A percentile compares a stretch with the other conserved stretches of the same genome.
Evolutionary conservation across 23 red algal species (phyloP).

Genomic region (Agarophyton chilense): DNA sequence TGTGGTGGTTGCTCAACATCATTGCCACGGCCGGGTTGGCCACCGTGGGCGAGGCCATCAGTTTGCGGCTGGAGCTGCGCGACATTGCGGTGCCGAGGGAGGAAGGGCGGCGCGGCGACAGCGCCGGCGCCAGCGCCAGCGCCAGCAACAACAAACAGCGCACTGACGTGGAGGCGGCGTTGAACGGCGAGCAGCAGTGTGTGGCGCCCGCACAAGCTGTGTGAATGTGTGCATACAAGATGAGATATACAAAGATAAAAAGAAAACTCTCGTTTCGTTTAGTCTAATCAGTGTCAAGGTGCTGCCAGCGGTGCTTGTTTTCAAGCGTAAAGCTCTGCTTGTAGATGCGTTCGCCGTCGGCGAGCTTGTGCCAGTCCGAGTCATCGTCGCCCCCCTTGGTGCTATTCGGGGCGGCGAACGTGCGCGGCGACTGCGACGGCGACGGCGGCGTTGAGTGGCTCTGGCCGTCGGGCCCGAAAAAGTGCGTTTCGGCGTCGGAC

Average conservation of each 20-base stretch:
- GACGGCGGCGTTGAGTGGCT: too few relatives aligned
- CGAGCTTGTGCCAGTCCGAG: not conserved
- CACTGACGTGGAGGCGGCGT: slow-evolving; percentile 4
- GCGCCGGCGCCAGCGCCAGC: not conserved
- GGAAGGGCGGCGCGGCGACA: too few relatives aligned
- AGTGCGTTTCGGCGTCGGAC: slow-evolving; percentile 17
- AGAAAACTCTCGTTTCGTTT: too few relatives aligned
- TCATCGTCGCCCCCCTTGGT: not conserved
- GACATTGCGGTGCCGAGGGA: slow-evolving; percentile 67
- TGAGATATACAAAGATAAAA: too few relatives aligned
- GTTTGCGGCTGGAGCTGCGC: slow-evolving; percentile 65
- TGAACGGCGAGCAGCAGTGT: not conserved
- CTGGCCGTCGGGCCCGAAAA: not conserved
- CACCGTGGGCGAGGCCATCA: slow-evolving; percentile 57
- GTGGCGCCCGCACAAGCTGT: not conserved
- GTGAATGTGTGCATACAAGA: too few relatives aligned
- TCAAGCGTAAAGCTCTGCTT: not conserved
- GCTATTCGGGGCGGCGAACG: too few relatives aligned
- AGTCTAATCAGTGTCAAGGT: not conserved
- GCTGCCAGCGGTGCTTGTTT: not conserved
- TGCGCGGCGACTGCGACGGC: not conserved
- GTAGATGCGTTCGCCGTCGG: not conserved
- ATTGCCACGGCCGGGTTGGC: slow-evolving; percentile 56
- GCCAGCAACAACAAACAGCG: not conserved
- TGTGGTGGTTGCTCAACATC: slow-evolving; percentile 78